Evolutionary conservation across 1,139 yeast genomes (phyloP), one percentile per base, ranked within the genome.

Genomic region (Scheffersomyces lignicola): DNA sequence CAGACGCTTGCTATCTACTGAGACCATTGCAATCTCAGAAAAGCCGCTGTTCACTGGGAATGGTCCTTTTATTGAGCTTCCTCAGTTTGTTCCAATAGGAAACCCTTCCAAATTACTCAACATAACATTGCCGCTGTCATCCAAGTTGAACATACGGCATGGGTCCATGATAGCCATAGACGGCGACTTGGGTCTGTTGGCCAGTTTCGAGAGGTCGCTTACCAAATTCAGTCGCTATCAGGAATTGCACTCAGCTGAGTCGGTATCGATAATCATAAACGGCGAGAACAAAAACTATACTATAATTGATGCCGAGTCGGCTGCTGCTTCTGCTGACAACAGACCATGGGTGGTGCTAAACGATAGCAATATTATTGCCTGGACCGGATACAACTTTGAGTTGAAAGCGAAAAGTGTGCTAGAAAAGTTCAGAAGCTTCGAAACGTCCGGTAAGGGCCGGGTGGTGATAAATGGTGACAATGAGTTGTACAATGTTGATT

Each of bases 21-120:
- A 4, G n/a, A 24, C 40, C 8, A 40, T 42, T 14, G 28, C 35
- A n/a, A 18, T 41, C 11, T 25, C 30, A 14, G 34, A 31, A 5
- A 38, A 32, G 21, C 42, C 45, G 16, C 18, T 29, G 30, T 31
- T 36, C 3, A 64, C 69, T 1, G 72, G 72, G 1, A 49, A 48
- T 25, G 75, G 75, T 1, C 75, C 75, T 10, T 69, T 69, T 37
- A 50, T 62, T 11, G 72, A 64, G 35, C 41, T 62, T 12, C 72
- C 73, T 1, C 41, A 45, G 18, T 65, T 67, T 44, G 46, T 45
- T 24, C 61, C 70, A 4, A 33, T 66, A 1, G 73, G 71, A 4
- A 37, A 44, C 9, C 58, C 62, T 4, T 48, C 60, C 25, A 49
- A 56, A 26, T 42, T 65, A n/a, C 45, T 68, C 32, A 64, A 60